These are phyloP conservation scores for Cadophora luteo-olivacea DNA, from an alignment of 2,329 filamentous ascomycete species.

Conservation along the genomic window DNA sequence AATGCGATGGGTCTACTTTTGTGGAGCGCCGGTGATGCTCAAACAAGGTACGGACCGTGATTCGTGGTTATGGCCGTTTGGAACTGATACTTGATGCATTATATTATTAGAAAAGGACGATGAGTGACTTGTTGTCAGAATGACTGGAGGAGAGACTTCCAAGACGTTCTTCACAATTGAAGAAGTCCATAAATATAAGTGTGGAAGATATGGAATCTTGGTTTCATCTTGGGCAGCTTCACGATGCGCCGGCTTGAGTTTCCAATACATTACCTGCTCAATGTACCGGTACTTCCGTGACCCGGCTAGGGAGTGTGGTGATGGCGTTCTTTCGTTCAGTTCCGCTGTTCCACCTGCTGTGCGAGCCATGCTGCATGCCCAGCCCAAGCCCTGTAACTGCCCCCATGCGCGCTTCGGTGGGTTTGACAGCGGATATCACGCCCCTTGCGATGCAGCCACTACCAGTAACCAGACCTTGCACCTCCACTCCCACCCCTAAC, in stretches of 20 bases:
- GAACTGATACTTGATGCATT: conserved; percentile 3
- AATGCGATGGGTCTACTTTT: not conserved
- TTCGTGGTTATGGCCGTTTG: conserved; percentile 12
- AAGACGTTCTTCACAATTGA: not conserved
- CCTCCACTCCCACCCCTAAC: conserved; percentile 21
- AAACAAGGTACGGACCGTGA: conserved; percentile 18
- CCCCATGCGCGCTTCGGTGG: not conserved
- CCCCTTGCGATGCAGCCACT: conserved; percentile 16
- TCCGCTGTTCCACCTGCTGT: conserved; percentile 13
- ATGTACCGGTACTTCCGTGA: not conserved
- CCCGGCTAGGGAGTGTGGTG: not conserved
- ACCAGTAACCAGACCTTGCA: conserved; percentile 7
- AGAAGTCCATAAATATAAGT: not conserved
- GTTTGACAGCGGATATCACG: conserved; percentile 25
- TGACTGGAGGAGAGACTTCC: not conserved
- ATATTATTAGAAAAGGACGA: conserved; percentile 4
- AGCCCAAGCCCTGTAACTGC: conserved; percentile 4
- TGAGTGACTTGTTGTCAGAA: not conserved
- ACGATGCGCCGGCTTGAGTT: conserved; percentile 4
- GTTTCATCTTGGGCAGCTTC: not conserved
- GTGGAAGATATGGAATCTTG: not conserved
- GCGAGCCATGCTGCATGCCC: conserved; percentile 3
- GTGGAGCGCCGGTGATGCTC: conserved; percentile 6
- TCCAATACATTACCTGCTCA: conserved; percentile 18
- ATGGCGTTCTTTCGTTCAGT: conserved; percentile 6